These are phyloP conservation scores for Biancaea sappan DNA, from an alignment of 306 rosid species.

Conservation along the genomic window DNA sequence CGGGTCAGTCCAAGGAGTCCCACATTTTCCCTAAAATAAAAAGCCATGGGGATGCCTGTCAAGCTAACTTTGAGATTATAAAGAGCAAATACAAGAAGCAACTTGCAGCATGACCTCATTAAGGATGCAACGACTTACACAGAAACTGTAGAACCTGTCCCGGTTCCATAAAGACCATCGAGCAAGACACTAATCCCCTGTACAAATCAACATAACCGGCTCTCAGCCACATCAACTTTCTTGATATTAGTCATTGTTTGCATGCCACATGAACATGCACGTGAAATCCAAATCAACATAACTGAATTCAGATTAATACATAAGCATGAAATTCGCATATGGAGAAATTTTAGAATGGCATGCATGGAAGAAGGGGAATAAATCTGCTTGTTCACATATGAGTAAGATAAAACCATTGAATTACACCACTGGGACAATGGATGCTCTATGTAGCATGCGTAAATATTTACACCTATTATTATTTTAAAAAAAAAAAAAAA, in stretches of 20 bases:
- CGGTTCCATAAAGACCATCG: slow-evolving; percentile 88
- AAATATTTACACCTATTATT: neutral
- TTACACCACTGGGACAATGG: neutral
- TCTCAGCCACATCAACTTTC: slow-evolving; percentile 8
- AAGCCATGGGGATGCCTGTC: slow-evolving; percentile 22
- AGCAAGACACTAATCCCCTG: slow-evolving; percentile 92
- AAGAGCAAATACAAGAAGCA: neutral
- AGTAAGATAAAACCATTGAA: neutral
- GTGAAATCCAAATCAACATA: neutral
- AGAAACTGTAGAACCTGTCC: slow-evolving; percentile 90
- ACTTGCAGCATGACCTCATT: slow-evolving; percentile 15
- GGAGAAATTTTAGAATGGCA: neutral
- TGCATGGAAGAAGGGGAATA: neutral
- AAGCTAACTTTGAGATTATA: slow-evolving; percentile 16
- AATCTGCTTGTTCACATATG: neutral
- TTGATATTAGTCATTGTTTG: neutral
- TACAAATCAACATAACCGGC: slow-evolving; percentile 26
- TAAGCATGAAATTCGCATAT: neutral
- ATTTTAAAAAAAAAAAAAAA: neutral
- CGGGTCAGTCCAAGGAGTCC: slow-evolving; percentile 97
- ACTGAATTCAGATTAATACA: neutral
- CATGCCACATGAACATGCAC: neutral
- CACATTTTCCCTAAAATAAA: slow-evolving; percentile 78
- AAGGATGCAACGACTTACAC: slow-evolving; percentile 67
- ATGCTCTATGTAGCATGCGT: neutral